Conservation (phyloP, 208 protist species). For the Acanthamoeba polyphaga region DNA sequence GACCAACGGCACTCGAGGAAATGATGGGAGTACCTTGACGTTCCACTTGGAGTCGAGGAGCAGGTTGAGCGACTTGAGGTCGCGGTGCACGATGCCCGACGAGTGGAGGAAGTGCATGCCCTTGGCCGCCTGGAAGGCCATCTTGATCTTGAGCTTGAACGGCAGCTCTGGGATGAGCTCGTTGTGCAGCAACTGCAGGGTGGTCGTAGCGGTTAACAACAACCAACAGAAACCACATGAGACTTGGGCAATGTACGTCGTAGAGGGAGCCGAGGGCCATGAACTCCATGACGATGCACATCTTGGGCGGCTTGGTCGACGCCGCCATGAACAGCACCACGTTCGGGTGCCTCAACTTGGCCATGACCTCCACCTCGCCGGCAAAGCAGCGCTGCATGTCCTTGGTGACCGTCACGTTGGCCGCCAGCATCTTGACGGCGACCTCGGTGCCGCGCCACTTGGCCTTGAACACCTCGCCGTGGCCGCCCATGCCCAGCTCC, state of each 20-base stretch:
- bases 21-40: neutral
- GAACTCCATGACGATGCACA: constrained; percentile 69
- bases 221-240: neutral
- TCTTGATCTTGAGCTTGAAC: neutral
- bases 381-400: constrained; percentile 13
- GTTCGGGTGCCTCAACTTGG: constrained; percentile 80
- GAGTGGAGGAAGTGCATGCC: constrained; percentile 55
- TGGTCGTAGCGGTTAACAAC: too few species aligned
- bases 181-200: constrained; percentile 20
- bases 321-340: constrained; percentile 84
- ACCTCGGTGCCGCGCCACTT: constrained; percentile 64
- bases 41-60: constrained; percentile 39
- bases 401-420: neutral
- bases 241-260: neutral
- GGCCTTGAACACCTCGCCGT: constrained; percentile 47
- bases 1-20: too few species aligned
- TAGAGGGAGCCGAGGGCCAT: constrained; percentile 17
- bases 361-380: constrained; percentile 77
- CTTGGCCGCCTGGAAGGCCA: constrained; percentile 40
- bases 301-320: constrained; percentile 35
- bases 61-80: constrained; percentile 23
- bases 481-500: constrained; percentile 23
- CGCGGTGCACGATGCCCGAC: constrained; percentile 2
- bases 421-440: constrained; percentile 48
- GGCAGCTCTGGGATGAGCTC: neutral